phyloP scores from a whole-genome alignment of 2,329 filamentous ascomycete genomes.

The Orbilia blumenaviensis region DNA sequence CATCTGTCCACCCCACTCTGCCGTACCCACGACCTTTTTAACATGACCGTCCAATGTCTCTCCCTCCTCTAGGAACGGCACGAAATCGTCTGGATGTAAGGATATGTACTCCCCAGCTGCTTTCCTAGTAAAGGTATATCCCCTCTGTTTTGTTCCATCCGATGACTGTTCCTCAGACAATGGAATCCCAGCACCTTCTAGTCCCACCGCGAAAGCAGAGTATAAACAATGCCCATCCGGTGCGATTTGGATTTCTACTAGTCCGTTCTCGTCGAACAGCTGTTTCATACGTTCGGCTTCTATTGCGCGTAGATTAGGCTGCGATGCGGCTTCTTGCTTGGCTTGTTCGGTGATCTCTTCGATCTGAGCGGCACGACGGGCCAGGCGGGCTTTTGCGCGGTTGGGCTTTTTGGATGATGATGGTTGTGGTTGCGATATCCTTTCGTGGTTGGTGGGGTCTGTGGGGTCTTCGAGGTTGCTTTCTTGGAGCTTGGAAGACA shows the following conservation, averaged over 20 bases:
- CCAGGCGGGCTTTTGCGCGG: conserved; percentile 88
- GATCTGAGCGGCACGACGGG: conserved; percentile 85
- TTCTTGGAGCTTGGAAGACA: conserved; percentile 53
- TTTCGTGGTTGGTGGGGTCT: conserved; percentile 47
- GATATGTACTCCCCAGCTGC: conserved; percentile 81
- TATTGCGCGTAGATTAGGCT: conserved; percentile 75
- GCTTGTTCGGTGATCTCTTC: conserved; percentile 75
- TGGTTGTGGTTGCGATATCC: conserved; percentile 27
- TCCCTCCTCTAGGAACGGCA: conserved; percentile 82
- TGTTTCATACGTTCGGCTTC: conserved; percentile 77
- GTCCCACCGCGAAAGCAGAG: conserved; percentile 86
- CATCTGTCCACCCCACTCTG: conserved; percentile 94
- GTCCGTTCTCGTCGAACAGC: conserved; percentile 70
- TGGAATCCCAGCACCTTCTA: conserved; percentile 62
- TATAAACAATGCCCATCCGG: conserved; percentile 97
- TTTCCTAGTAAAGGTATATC: conserved; percentile 74
- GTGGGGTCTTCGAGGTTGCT: conserved; percentile 49
- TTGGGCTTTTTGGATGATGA: conserved; percentile 76
- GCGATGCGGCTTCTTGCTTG: conserved; percentile 75
- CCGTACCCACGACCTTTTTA: conserved; percentile 80
- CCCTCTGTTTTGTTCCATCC: conserved; percentile 58
- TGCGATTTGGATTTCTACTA: conserved; percentile 80
- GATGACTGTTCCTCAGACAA: neutral
- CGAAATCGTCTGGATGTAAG: conserved; percentile 79
- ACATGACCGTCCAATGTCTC: conserved; percentile 73